Evolutionary conservation across 2,329 filamentous ascomycete genomes (phyloP), one percentile per base, ranked within the genome.

Genomic region (Geoglossum cookeanum): DNA sequence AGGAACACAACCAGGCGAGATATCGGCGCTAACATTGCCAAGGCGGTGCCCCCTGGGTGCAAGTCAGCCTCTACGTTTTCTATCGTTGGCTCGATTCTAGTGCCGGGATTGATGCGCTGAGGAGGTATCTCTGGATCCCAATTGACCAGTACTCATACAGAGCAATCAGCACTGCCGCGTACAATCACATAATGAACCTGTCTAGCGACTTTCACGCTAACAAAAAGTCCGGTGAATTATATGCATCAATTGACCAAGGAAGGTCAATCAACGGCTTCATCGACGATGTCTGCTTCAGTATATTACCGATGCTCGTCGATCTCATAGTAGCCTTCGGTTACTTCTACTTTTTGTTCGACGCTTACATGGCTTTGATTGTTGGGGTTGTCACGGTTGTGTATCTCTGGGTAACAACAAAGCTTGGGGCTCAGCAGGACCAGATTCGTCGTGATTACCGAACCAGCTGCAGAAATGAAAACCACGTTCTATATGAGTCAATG

Each of bases 201-300:
- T 83, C 80, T 0, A 83, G 83, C 70, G 81, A 85, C 60, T 87
- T 85, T 57, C 83, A 87, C 64, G 78, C 79, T 17, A 75, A 76
- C 55, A 83, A 83, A 61, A 75, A 78, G 57, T 81, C 79, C 1
- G 81, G 79, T 1, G 78, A 84, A 60, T 71, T 87, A 0, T 78
- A 81, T 65, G 77, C 79, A 60, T 77, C 80, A 2, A 75, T 86
- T n/a, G 73, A 77, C 55, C 81, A 84, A 62, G 84, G 80, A 0
- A 71, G 75, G 45, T 75, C 79, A 1, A 69, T 86, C 11, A 77
- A 78, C 47, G 71, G 77, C 42, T 67, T 86, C 1, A 69, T 85
- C 9, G 77, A 84, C 49, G 75, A 75, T 44, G 68, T 81, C 3
- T 67, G 80, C 1, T 80, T 85, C 59, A 72, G 78, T 15, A 70